phyloP scores from a whole-genome alignment of 2,329 filamentous ascomycete genomes.

The Colletotrichum liriopes region DNA sequence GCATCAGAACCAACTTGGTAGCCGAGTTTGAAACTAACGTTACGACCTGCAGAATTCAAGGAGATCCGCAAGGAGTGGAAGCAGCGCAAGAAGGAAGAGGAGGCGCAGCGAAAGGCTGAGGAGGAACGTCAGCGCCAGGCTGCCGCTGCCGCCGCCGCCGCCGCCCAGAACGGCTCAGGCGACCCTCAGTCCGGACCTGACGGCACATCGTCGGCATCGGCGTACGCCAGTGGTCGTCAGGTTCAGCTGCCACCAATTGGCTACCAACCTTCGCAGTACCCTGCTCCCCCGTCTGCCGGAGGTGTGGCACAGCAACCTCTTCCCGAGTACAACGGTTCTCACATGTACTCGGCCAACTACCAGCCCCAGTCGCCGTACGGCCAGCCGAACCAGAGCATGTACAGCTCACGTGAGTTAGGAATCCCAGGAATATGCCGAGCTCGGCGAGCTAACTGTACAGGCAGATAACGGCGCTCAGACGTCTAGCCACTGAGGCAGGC shows the following conservation, averaged over 20 bases:
- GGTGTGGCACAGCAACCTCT: conserved; percentile 66
- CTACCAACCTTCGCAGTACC: conserved; percentile 79
- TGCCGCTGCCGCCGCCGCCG: conserved; percentile 61
- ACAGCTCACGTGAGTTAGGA: conserved; percentile 68
- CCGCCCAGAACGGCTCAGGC: conserved; percentile 65
- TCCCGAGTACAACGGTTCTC: conserved; percentile 68
- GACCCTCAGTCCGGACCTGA: conserved; percentile 65
- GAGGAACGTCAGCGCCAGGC: conserved; percentile 82
- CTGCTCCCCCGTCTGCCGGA: conserved; percentile 70
- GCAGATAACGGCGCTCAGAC: conserved; percentile 45
- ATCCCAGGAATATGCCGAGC: not conserved
- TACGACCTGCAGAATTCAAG: conserved; percentile 84
- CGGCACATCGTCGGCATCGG: conserved; percentile 69
- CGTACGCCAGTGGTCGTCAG: conserved; percentile 70
- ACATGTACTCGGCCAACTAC: conserved; percentile 70
- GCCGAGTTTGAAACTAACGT: conserved; percentile 46
- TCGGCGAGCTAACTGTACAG: conserved; percentile 33
- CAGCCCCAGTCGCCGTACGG: conserved; percentile 73
- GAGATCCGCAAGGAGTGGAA: conserved; percentile 99
- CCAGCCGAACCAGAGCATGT: conserved; percentile 71
- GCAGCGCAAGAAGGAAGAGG: conserved; percentile 98
- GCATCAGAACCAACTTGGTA: conserved; percentile 45
- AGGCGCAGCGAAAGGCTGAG: conserved; percentile 88
- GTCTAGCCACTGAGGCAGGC: conserved; percentile 36
- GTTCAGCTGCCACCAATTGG: conserved; percentile 83